Evolutionary conservation across 2,329 filamentous ascomycete species (phyloP).

Genomic region (Clonostachys sp.): DNA sequence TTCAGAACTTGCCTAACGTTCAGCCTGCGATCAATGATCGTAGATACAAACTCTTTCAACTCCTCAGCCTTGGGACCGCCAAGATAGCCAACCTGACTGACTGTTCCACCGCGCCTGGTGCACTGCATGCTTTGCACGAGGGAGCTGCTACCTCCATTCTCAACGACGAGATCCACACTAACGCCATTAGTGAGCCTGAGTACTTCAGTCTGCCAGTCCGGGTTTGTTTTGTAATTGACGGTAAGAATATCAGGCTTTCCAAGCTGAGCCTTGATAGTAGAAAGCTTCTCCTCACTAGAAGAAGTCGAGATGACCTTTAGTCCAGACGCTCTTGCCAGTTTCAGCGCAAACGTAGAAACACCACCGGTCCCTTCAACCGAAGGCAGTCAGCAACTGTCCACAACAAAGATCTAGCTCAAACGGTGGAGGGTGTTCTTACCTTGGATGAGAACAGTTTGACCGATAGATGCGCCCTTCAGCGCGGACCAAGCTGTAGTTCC

Average conservation of each 20-base stretch:
- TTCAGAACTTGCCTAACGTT: slow-evolving; percentile 15
- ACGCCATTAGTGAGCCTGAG: slow-evolving; percentile 19
- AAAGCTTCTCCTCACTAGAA: slow-evolving; percentile 25
- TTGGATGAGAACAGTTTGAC: slow-evolving; percentile 36
- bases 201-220: slow-evolving; percentile 23
- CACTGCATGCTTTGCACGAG: slow-evolving; percentile 30
- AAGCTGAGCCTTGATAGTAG: slow-evolving; percentile 16
- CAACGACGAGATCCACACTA: slow-evolving; percentile 28
- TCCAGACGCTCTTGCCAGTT: slow-evolving; percentile 21
- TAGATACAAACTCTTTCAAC: slow-evolving; percentile 24
- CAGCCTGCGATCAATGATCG: slow-evolving; percentile 28
- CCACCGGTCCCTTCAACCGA: slow-evolving; percentile 23
- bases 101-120: slow-evolving; percentile 29
- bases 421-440: slow-evolving; percentile 11
- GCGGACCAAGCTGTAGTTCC: slow-evolving; percentile 39
- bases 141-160: slow-evolving; percentile 29
- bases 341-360: slow-evolving; percentile 25
- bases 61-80: slow-evolving; percentile 17
- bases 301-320: slow-evolving; percentile 27
- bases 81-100: slow-evolving; percentile 38
- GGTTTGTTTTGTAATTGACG: slow-evolving; percentile 20
- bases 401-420: background rate
- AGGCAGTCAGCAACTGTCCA: background rate
- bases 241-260: slow-evolving; percentile 11
- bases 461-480: slow-evolving; percentile 28